A percentile compares a stretch with the other conserved stretches of the same genome.
Conservation (phyloP, 768 basidiomycete genomes). For the Cyclocybe cylindracea region DNA sequence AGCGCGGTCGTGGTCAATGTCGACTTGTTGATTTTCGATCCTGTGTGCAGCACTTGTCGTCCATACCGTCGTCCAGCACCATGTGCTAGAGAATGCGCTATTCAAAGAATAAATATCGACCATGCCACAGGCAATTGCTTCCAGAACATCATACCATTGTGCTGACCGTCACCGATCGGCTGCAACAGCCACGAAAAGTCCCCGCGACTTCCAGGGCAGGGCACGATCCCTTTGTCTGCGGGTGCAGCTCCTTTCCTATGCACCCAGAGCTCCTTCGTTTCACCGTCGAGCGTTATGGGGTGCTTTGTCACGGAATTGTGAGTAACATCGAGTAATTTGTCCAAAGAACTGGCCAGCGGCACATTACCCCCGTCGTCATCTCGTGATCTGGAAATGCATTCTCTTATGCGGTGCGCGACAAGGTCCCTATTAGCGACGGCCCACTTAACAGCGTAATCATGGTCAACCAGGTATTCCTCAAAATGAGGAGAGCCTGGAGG, state of each 20-base stretch:
- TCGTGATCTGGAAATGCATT: constrained; percentile 20
- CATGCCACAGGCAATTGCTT: neutral
- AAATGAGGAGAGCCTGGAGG: constrained; percentile 27
- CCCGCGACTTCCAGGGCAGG: constrained; percentile 41
- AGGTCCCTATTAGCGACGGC: constrained; percentile 39
- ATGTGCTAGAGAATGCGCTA: constrained; percentile 38
- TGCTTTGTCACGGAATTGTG: constrained; percentile 37
- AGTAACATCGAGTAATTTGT: constrained; percentile 36
- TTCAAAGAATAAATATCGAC: neutral
- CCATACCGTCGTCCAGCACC: constrained; percentile 37
- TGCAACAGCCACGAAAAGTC: constrained; percentile 35
- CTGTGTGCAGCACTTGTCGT: constrained; percentile 31
- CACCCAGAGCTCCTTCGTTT: constrained; percentile 29
- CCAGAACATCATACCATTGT: constrained; percentile 25
- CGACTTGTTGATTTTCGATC: constrained; percentile 27
- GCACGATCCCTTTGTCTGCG: constrained; percentile 30
- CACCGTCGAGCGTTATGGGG: constrained; percentile 15
- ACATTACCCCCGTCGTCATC: neutral
- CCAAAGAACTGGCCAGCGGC: constrained; percentile 7
- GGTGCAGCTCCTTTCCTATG: constrained; percentile 43
- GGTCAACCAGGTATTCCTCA: constrained; percentile 29
- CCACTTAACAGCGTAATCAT: constrained; percentile 39
- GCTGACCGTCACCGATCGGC: constrained; percentile 33
- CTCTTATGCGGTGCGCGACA: constrained; percentile 34
- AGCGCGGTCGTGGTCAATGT: constrained; percentile 31